A percentile compares a stretch with the other conserved stretches of the same genome.
phyloP scores from a whole-genome alignment of 148 eudicot genomes.

The Nyssa sinensis region DNA sequence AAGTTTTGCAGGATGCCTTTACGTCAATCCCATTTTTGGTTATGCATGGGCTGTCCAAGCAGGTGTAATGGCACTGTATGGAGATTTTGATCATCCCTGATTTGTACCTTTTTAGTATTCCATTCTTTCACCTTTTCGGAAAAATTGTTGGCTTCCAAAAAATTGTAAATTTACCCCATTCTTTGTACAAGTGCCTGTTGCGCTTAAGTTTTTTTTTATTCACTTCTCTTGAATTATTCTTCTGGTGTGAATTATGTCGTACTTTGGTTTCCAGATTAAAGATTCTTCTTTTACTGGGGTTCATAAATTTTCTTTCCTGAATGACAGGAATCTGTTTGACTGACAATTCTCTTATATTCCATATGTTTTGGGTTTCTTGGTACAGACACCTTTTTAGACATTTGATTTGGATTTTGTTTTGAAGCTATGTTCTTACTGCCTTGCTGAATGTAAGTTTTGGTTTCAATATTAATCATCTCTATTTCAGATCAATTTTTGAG shows the following conservation, averaged over 20 bases:
- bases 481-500: neutral
- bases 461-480: neutral
- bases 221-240: neutral
- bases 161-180: slow-evolving; percentile 6
- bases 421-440: neutral
- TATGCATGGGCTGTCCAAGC: neutral
- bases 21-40: slow-evolving; percentile 10
- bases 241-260: slow-evolving; percentile 12
- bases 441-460: neutral
- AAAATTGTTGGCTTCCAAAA: neutral
- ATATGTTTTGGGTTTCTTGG: neutral
- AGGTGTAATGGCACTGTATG: slow-evolving; percentile 8
- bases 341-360: neutral
- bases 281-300: neutral
- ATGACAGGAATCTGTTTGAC: neutral
- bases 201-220: neutral
- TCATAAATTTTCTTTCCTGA: neutral
- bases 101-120: neutral
- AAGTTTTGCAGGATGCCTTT: slow-evolving; percentile 4
- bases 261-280: neutral
- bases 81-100: slow-evolving; percentile 10
- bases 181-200: slow-evolving; percentile 3
- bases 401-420: neutral
- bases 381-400: neutral
- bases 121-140: neutral